phyloP scores from a whole-genome alignment of 495 filamentous ascomycete genomes.

The Hypoxylon fuscum region DNA sequence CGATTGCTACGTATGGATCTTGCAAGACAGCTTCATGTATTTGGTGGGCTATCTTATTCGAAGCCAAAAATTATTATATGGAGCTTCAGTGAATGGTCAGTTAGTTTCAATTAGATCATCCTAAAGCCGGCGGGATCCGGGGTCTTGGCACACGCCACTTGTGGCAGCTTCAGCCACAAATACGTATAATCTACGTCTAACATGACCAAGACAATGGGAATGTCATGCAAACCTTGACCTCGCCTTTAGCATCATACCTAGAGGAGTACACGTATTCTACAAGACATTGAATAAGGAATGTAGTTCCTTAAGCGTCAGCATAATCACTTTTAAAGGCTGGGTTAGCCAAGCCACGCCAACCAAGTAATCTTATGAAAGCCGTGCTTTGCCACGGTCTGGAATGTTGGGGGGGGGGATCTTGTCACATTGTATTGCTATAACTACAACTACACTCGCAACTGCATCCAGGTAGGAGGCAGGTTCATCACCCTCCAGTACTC shows the following conservation, averaged over 20 bases:
- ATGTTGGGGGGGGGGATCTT: slow-evolving; percentile 12
- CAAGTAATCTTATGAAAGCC: too few species aligned
- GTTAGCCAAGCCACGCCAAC: too few species aligned
- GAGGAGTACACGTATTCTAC: too few species aligned
- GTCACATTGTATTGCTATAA: slow-evolving; percentile 22
- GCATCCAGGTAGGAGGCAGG: not conserved
- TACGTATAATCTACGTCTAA: too few species aligned
- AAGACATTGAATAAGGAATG: too few species aligned
- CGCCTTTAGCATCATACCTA: too few species aligned
- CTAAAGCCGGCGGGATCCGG: slow-evolving; percentile 12
- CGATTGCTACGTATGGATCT: not conserved
- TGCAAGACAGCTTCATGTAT: not conserved
- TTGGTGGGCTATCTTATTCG: slow-evolving; percentile 4
- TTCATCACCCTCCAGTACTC: too few species aligned
- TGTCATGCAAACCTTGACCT: not conserved
- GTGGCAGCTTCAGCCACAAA: slow-evolving; percentile 39
- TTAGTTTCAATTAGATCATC: not conserved
- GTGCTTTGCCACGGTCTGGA: slow-evolving; percentile 16
- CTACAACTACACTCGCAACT: slow-evolving; percentile 15
- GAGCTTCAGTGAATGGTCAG: slow-evolving; percentile 27
- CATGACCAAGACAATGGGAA: too few species aligned
- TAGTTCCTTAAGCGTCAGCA: too few species aligned
- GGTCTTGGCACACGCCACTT: slow-evolving; percentile 16
- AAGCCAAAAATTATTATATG: slow-evolving; percentile 21
- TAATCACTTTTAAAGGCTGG: too few species aligned